phyloP scores from a whole-genome alignment of 495 filamentous ascomycete species.

The Acidomyces sp. region DNA sequence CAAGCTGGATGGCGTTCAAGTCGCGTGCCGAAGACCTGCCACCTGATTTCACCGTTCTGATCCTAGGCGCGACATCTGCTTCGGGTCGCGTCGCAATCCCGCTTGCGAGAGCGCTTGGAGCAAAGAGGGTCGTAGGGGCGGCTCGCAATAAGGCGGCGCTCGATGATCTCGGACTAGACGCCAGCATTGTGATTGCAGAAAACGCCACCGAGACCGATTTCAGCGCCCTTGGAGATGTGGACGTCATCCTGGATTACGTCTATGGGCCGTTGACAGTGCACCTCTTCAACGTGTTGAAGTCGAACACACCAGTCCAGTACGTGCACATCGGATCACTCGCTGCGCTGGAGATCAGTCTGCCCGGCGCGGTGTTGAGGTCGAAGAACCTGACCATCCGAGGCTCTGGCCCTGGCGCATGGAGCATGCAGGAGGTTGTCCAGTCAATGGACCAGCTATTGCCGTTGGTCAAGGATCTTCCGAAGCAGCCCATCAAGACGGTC shows the following conservation, averaged over 20 bases:
- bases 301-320: conserved; percentile 14
- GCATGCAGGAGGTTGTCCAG: conserved; percentile 15
- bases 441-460: conserved; percentile 20
- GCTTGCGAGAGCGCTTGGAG: conserved; percentile 30
- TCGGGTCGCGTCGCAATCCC: conserved; percentile 31
- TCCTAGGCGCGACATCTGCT: conserved; percentile 34
- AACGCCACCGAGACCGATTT: conserved; percentile 31
- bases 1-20: conserved; percentile 32
- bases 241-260: conserved; percentile 26
- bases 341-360: conserved; percentile 11
- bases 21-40: conserved; percentile 26
- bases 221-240: conserved; percentile 20
- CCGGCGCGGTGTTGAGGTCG: conserved; percentile 16
- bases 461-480: conserved; percentile 13
- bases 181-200: conserved; percentile 26
- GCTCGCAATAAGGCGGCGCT: conserved; percentile 29
- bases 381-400: conserved; percentile 23
- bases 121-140: conserved; percentile 31
- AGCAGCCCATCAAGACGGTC: conserved; percentile 14
- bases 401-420: conserved; percentile 23
- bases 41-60: conserved; percentile 29
- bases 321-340: conserved; percentile 22
- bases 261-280: conserved; percentile 17
- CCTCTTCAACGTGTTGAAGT: conserved; percentile 14
- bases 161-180: conserved; percentile 31